A percentile compares a stretch with the other conserved stretches of the same genome.
Conservation (phyloP, 257 asterid genomes). For the Solanum dulcamara region DNA sequence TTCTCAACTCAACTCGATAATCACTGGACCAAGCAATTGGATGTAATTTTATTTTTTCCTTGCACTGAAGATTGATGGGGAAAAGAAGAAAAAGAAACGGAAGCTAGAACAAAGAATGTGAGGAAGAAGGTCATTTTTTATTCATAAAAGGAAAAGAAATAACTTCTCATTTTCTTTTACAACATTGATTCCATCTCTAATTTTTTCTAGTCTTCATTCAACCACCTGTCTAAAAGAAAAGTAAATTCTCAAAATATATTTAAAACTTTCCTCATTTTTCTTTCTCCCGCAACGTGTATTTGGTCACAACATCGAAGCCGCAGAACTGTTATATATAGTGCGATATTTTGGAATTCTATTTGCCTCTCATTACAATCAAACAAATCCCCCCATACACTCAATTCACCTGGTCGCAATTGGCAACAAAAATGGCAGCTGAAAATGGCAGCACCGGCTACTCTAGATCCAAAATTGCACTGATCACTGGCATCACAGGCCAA, state of each 20-base stretch:
- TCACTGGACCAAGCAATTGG: background rate
- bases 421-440: conserved; percentile 18
- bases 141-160: too few relatives aligned
- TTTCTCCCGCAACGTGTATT: background rate
- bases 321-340: background rate
- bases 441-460: conserved; percentile 14
- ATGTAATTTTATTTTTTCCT: too few relatives aligned
- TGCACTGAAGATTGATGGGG: too few relatives aligned
- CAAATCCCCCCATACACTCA: background rate
- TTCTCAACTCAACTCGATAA: too few relatives aligned
- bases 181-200: background rate
- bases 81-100: too few relatives aligned
- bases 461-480: conserved; percentile 66
- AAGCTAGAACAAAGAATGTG: too few relatives aligned
- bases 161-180: background rate
- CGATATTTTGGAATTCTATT: background rate
- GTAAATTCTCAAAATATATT: background rate
- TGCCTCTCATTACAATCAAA: background rate
- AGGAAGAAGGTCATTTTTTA: too few relatives aligned
- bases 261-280: background rate
- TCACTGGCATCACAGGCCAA: conserved; percentile 97
- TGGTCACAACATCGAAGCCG: background rate
- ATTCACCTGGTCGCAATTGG: background rate
- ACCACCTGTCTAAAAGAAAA: background rate
- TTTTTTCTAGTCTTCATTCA: background rate